Evolutionary conservation across 768 basidiomycete species (phyloP).

Genomic region (Mycena capillaripes): DNA sequence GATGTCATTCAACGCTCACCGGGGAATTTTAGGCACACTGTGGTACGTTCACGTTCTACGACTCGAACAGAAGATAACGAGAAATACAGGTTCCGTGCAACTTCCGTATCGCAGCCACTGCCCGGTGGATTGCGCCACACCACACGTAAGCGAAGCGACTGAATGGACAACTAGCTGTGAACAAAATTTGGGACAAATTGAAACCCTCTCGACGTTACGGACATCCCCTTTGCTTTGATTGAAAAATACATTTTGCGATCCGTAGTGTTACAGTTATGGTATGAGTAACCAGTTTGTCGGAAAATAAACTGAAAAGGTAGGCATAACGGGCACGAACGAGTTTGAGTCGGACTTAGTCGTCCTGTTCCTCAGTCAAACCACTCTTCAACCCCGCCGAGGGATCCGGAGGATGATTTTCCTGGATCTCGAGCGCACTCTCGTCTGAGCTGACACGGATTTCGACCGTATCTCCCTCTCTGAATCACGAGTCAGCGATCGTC

Average conservation of each 20-base stretch:
- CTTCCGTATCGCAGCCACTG: constrained; percentile 33
- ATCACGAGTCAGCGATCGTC: neutral
- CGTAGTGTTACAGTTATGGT: no score
- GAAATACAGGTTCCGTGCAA: constrained; percentile 22
- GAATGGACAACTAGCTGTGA: neutral
- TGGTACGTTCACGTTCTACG: constrained; percentile 13
- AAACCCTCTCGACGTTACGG: neutral
- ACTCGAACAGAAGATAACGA: neutral
- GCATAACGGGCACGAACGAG: no score
- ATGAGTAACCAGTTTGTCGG: no score
- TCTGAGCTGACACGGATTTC: constrained; percentile 63
- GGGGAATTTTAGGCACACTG: constrained; percentile 20
- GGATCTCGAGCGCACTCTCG: constrained; percentile 61
- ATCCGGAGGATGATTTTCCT: constrained; percentile 75
- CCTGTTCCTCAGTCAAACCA: neutral
- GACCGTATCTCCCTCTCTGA: constrained; percentile 78
- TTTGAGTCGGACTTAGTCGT: neutral
- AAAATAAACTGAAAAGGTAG: no score
- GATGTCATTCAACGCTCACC: neutral
- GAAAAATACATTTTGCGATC: neutral
- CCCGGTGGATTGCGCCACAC: constrained; percentile 26
- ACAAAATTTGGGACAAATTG: neutral
- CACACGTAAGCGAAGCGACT: constrained; percentile 2
- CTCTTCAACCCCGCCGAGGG: constrained; percentile 31
- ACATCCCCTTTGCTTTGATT: neutral